Conservation (phyloP, 139 green algal species). For the Eudorina sp. region DNA sequence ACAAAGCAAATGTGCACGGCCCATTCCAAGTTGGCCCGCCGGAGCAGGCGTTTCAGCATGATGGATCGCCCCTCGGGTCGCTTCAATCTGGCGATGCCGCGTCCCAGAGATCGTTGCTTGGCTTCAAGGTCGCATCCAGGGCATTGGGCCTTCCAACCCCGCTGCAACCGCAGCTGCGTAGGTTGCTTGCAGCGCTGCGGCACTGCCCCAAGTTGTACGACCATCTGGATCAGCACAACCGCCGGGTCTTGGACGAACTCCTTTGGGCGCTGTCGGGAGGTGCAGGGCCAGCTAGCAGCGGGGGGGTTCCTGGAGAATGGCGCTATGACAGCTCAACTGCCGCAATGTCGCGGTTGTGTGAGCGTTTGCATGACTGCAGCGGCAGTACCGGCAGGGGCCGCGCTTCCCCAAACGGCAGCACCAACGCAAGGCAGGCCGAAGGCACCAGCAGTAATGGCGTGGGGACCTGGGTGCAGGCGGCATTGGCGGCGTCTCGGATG, state of each 20-base stretch:
- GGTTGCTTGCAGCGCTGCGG: not conserved
- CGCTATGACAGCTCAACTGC: too few relatives aligned
- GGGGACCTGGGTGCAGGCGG: not conserved
- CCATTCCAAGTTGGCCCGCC: not conserved
- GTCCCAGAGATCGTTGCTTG: not conserved
- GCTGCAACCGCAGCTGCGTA: not conserved
- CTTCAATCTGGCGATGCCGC: not conserved
- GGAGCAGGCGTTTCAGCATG: not conserved
- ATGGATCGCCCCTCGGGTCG: not conserved
- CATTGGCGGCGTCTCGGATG: not conserved
- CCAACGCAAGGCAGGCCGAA: not conserved
- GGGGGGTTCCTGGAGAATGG: too few relatives aligned
- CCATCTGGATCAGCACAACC: not conserved
- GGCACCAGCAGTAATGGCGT: not conserved
- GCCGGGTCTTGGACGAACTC: not conserved
- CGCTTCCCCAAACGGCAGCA: not conserved
- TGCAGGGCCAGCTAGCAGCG: not conserved
- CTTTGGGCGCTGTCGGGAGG: not conserved
- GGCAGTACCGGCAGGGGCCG: too few relatives aligned
- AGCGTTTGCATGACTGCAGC: too few relatives aligned
- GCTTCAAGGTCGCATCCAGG: not conserved
- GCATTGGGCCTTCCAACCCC: not conserved
- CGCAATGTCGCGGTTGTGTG: too few relatives aligned
- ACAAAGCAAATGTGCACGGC: not conserved
- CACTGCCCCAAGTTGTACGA: slow-evolving; percentile 8